Evolutionary conservation across 805 yeast species (phyloP), one percentile per base, ranked within the genome.

Genomic region (Torulaspora delbrueckii): DNA sequence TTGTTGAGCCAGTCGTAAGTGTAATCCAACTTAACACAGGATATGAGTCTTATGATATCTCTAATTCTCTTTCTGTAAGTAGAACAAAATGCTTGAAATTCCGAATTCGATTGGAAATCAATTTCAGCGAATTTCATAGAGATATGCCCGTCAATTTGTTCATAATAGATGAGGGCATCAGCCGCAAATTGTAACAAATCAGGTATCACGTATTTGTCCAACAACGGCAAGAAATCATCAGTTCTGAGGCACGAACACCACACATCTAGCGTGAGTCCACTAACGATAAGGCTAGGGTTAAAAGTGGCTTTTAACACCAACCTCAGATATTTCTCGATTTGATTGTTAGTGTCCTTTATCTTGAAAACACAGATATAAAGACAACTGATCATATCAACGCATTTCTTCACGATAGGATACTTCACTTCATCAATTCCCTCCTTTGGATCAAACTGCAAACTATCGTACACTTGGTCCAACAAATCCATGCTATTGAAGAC

Each of bases 171-270:
- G 23, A 90, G 74, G 46, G 96, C 77, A 53, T 84, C 80, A 0
- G 96, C 84, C 1, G 95, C 79, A 31, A 79, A 76, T 55, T 86
- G 86, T 39, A 95, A 69, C 33, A 93, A 68, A 12, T 78, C 80
- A 13, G 93, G 83, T 26, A 71, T 56, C 31, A 78, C 76, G 5
- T 73, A 71, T 52, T 74, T 76, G 9, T 79, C 78, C 37, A 66
- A 38, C 27, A 61, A 42, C 8, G 66, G 66, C 48, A 82, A 73
- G 38, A 85, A 71, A 48, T 82, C 86, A 54, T 89, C 96, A 46
- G 82, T 78, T 57, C 99, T 76, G 42, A 95, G 69, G 54, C 91
- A 79, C 2, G 91, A 79, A 50, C 95, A 88, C 99, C 99, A 95
- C 70, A 93, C 84, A 62, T 89, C 96, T 42, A 93, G 68, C 0